Conservation (phyloP, 495 filamentous ascomycete species). For the Polyplosphaeria fusca region DNA sequence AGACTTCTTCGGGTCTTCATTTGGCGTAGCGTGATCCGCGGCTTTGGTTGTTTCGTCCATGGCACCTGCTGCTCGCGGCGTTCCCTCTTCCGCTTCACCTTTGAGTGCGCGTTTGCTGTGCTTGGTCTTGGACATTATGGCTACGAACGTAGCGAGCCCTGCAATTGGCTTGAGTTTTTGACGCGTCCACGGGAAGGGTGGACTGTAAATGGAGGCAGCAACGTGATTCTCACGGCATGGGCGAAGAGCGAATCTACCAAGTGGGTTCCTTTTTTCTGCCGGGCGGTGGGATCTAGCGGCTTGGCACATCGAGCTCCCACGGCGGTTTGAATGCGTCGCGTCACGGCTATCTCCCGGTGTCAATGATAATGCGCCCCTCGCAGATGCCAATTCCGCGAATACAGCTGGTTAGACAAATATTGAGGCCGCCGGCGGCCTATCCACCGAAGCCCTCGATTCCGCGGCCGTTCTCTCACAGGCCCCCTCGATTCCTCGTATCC, state of each 20-base stretch:
- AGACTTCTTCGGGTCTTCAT: neutral
- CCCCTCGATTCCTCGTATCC: slow-evolving; percentile 47
- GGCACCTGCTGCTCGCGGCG: neutral
- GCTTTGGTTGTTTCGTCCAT: neutral
- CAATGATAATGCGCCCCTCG: slow-evolving; percentile 17
- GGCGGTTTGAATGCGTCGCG: no score
- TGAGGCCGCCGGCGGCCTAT: slow-evolving; percentile 11
- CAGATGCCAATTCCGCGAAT: slow-evolving; percentile 11
- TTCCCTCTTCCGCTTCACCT: neutral
- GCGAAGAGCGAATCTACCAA: no score
- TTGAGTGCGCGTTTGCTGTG: neutral
- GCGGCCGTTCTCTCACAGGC: slow-evolving; percentile 31
- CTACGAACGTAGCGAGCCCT: neutral
- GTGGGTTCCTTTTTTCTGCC: slow-evolving; percentile 32
- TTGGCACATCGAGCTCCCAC: neutral
- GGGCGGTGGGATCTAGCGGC: slow-evolving; percentile 27
- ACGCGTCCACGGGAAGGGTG: no score
- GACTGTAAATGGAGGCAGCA: no score
- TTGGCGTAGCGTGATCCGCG: neutral
- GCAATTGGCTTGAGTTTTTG: no score
- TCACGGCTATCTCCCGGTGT: no score
- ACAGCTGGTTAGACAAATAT: slow-evolving; percentile 3
- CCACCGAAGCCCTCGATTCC: slow-evolving; percentile 8
- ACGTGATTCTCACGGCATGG: no score
- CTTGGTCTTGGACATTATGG: neutral